Base-by-base conservation (phyloP, 352 stramenopile genomes). In the Albugo candida region DNA sequence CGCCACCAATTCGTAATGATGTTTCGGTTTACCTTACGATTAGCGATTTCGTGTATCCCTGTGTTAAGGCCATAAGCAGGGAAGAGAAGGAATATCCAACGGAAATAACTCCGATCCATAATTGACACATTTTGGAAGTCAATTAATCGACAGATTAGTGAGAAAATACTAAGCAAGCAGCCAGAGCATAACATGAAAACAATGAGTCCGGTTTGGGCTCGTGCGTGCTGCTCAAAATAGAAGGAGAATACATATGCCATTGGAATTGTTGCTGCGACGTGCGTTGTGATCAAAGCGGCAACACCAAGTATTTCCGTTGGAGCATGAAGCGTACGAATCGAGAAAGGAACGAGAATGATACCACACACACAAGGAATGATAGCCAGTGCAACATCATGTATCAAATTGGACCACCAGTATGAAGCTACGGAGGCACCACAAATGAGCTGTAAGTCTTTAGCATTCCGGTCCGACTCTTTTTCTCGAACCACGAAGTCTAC, bases 51-150 rank as follows among this genome's bases (percentile, higher is more conserved):
- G 44, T 75, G 82, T 38, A 85, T 61, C 2, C 72, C 72, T 20
- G 70, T 72, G 52, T 75, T 82, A 10, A 82, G 48, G n/a, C 56
- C 63, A 55, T 85, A 82, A 11, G 67, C 69, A 5, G 72, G 72
- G 42, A 84, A 80, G 6, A 82, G 51, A 46, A 84, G 41, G 45
- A 82, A 84, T 47, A 82, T 47, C 72, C 72, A 84, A 16, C 67
- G 65, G 17, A 85, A 53, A 21, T 81, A 85, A 48, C 78, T 74
- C 13, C 67, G 64, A 46, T 82, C 72, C 3, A 85, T 52, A 1
- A 60, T 61, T 5, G 72, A 71, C 3, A 84, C 52, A 27, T 62
- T 17, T 10, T 49, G 17, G 31, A 76, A 81, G 47, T 80, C 63
- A 6, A 85, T 67, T 19, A 85, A 51, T 17, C 72, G 69, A 45